Evolutionary conservation across 129 eudicot species (phyloP), one percentile per base, ranked within the genome.

Genomic region (Artemisia tridentata): DNA sequence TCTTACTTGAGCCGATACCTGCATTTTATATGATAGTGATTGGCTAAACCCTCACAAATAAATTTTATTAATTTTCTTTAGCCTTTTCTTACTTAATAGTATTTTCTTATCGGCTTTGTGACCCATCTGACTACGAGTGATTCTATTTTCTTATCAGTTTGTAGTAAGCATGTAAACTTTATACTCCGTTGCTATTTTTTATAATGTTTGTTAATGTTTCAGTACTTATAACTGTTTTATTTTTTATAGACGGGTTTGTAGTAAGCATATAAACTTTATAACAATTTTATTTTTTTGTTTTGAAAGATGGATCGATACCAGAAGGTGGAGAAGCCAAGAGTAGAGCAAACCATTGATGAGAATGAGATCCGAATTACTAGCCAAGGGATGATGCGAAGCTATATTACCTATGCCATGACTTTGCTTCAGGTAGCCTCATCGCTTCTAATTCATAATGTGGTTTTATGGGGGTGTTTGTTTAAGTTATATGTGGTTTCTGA

Each of bases 311-410:
- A 20, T 20, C 23, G 23, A 20, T 20, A 20, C 23, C 23, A 20
- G 23, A 20, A 20, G 23, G 23, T 20, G n/a, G 96, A 86, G 95
- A 92, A 89, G 82, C 95, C 98, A 8, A 89, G 83, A 73, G 90
- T 72, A 12, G 98, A 92, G 55, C 79, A 90, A 16, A 87, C 98
- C 2, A 92, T 92, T 78, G 86, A 87, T 59, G 98, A 86, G 82
- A 92, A 92, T 81, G 98, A 92, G 85, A 92, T 92, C 79, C 85
- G 96, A 69, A 92, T 92, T 78, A 92, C 98, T 2, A 89, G 98
- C 73, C 98, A 85, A 53, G 98, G 98, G 27, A 81, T 96, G 85
- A 92, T 92, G 98, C 82, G 96, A 12, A 92, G 87, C 85, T 92
- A 89, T 69, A 92, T 92, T 69, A 85, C 96, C 15, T 92, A 92